Base-by-base conservation (phyloP, 2,329 filamentous ascomycete species). In the Fusarium tupiense region DNA sequence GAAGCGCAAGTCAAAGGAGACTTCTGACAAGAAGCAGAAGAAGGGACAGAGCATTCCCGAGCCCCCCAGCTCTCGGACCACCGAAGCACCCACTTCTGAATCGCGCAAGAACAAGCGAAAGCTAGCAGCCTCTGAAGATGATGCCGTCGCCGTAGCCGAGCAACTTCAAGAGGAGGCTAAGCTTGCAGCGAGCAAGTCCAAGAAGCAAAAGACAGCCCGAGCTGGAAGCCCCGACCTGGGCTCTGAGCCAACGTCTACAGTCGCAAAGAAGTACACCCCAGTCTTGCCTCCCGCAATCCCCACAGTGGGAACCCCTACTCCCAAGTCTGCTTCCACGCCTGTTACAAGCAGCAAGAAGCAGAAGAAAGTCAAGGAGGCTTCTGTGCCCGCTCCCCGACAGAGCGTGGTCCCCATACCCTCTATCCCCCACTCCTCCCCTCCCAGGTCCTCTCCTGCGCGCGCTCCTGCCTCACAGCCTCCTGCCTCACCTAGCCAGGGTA, bases 111-210 rank as follows among this genome's bases (percentile, higher is more conserved):
- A 81, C 67, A 83, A 83, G 77, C 78, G 82, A 63, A 84, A 84
- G 77, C 82, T 81, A 52, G 74, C 78, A 29, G 38, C 73, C 20
- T 84, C 83, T 4, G 82, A 84, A 33, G 82, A 85, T n/a, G 82
- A 85, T 40, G 80, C 82, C 20, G 71, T 78, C 12, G 80, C 80
- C 22, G 80, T 80, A 17, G 77, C 81, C 11, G 77, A 81, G 64
- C 83, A 85, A 63, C 76, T 83, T n/a, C 72, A 73, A 57, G 73
- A 78, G 53, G 81, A 85, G 71, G 79, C 70, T 61, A 74, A 78
- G 46, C 80, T 80, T 13, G 81, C 81, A 8, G 77, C 80, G n/a
- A 81, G 83, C 69, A 87, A 86, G 78, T 79, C 84, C 29, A 84
- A 84, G 77, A 82, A 84, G 74, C 83, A 83, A 65, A 84, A 82